phyloP scores from a whole-genome alignment of 208 protist genomes.

The Acanthamoeba quina region DNA sequence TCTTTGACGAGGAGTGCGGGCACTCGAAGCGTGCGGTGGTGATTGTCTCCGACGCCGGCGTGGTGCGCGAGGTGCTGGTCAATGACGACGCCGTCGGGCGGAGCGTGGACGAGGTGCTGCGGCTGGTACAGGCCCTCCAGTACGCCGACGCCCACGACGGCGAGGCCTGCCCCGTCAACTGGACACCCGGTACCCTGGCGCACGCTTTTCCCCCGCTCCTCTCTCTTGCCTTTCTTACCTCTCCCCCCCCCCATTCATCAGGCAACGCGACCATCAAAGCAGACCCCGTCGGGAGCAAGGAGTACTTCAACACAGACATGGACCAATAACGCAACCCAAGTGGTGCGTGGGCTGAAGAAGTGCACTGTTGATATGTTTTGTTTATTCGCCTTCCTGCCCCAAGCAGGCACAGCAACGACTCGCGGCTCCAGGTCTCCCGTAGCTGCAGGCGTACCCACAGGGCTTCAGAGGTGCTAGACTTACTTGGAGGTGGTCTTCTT shows the following conservation, averaged over 20 bases:
- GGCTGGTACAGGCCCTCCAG: conserved; percentile 96
- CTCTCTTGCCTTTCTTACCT: background rate
- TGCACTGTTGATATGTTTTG: too few species aligned
- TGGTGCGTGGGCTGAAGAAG: too few species aligned
- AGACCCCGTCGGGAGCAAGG: conserved; percentile 89
- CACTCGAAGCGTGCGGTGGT: conserved; percentile 94
- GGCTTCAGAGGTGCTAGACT: background rate
- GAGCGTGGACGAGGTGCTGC: conserved; percentile 94
- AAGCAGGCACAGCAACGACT: too few species aligned
- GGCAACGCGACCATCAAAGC: conserved; percentile 94
- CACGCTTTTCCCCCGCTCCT: background rate
- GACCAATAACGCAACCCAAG: background rate
- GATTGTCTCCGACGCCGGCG: conserved; percentile 94
- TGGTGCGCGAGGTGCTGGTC: conserved; percentile 93
- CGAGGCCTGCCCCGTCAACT: conserved; percentile 96
- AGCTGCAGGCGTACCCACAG: background rate
- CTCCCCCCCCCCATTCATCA: background rate
- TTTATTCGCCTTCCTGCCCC: too few species aligned
- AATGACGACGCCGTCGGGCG: conserved; percentile 96
- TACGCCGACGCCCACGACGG: conserved; percentile 92
- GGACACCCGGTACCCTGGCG: conserved; percentile 89
- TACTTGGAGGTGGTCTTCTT: conserved; percentile 23
- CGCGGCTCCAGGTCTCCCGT: background rate
- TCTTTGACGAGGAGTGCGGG: conserved; percentile 81
- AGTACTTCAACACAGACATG: conserved; percentile 68